Percentiles rank a stretch among this genome's conserved stretches.
phyloP scores from a whole-genome alignment of 1,284 basidiomycete species.

The Leccinum idahoense region DNA sequence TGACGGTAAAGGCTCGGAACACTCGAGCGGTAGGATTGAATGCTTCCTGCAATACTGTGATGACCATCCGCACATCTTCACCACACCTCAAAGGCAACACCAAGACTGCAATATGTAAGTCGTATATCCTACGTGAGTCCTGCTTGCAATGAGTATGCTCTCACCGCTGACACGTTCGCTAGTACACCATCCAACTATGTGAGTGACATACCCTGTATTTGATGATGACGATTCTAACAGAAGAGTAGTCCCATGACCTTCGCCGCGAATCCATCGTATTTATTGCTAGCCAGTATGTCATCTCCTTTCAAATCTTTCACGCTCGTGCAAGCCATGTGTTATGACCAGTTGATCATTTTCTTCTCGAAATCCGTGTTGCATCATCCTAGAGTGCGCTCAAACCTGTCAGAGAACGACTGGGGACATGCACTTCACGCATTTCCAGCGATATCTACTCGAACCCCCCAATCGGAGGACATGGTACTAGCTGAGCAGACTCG shows the following conservation, averaged over 20 bases:
- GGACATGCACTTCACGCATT: slow-evolving; percentile 59
- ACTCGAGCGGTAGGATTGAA: slow-evolving; percentile 42
- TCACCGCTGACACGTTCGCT: slow-evolving; percentile 13
- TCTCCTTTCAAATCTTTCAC: not conserved
- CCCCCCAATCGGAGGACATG: slow-evolving; percentile 55
- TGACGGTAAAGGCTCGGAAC: slow-evolving; percentile 98
- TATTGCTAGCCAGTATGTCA: slow-evolving; percentile 84
- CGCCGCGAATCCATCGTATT: slow-evolving; percentile 91
- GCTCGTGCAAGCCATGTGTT: slow-evolving; percentile 1
- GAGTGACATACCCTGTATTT: slow-evolving; percentile 4
- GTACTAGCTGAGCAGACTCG: slow-evolving; percentile 83
- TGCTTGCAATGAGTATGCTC: not conserved
- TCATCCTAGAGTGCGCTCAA: slow-evolving; percentile 87
- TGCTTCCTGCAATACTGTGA: slow-evolving; percentile 97
- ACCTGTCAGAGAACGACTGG: slow-evolving; percentile 82
- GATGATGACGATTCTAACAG: slow-evolving; percentile 2
- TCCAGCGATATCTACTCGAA: slow-evolving; percentile 93
- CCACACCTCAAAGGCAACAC: slow-evolving; percentile 85
- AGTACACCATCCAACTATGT: slow-evolving; percentile 90
- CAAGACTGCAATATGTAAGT: slow-evolving; percentile 99
- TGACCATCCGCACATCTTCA: slow-evolving; percentile 88
- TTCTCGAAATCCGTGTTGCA: slow-evolving; percentile 96
- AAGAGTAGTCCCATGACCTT: slow-evolving; percentile 83
- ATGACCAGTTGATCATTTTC: slow-evolving; percentile 75
- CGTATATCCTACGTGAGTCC: slow-evolving; percentile 84